Evolutionary conservation across 176 grass and related monocot genomes (phyloP), one percentile per base, ranked within the genome.

Genomic region (Oryza longistaminata): DNA sequence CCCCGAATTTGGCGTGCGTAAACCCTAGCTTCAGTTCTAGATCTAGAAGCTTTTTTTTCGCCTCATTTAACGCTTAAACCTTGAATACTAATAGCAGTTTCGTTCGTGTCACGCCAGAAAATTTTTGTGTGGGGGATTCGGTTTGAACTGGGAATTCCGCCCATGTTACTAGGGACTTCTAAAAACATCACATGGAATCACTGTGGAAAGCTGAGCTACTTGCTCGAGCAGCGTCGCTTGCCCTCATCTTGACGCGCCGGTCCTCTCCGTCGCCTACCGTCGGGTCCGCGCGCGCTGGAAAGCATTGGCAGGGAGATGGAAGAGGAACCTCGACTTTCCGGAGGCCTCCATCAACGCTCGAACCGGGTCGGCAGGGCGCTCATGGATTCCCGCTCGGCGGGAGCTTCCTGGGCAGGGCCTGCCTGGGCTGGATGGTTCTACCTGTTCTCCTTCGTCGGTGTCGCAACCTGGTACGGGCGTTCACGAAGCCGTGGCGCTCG

Each of bases 381-480:
- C 39, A 92, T 96, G 89, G 94, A n/a, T n/a, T 96, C 66, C 93
- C 96, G 3, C 85, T 99, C 17, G 91, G n/a, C n/a, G n/a, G n/a
- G n/a, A n/a, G n/a, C n/a, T n/a, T n/a, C n/a, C n/a, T n/a, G n/a
- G n/a, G n/a, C n/a, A n/a, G n/a, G n/a, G n/a, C n/a, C n/a, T n/a
- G n/a, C n/a, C n/a, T n/a, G n/a, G n/a, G n/a, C n/a, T n/a, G n/a
- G n/a, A n/a, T n/a, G n/a, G 93, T 98, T 98, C 88, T 98, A 98
- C 81, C 40, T 98, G 52, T 98, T 98, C 93, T n/a, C n/a, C n/a
- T n/a, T 96, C 96, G n/a, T 98, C 91, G 45, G 89, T 98, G 25
- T 96, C 93, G 7, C 93, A n/a, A 94, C 74, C 81, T 98, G 17
- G 81, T 98, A 9, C 95, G 90, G 0, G 89, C 88, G 53, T 99